These are phyloP conservation scores for Claviceps maximensis DNA, from an alignment of 2,329 filamentous ascomycete species.

Conservation along the genomic window DNA sequence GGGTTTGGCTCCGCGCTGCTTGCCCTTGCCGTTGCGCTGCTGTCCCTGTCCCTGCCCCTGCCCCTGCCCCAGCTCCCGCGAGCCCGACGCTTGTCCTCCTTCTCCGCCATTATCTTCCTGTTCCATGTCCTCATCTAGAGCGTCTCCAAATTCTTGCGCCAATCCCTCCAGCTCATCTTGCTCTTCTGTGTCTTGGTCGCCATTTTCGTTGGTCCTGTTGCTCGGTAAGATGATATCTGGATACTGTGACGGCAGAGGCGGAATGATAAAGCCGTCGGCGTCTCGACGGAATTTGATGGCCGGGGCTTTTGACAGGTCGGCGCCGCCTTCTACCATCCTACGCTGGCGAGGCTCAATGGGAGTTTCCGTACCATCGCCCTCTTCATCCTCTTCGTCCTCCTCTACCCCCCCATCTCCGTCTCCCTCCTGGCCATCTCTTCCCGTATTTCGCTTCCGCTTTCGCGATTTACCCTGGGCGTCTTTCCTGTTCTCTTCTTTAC, in stretches of 20 bases:
- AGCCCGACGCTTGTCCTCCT: neutral
- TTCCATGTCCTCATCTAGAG: slow-evolving; percentile 18
- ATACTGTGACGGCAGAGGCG: slow-evolving; percentile 31
- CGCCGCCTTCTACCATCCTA: slow-evolving; percentile 16
- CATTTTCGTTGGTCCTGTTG: slow-evolving; percentile 4
- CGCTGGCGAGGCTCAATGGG: slow-evolving; percentile 1
- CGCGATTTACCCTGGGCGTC: slow-evolving; percentile 35
- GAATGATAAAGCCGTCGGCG: slow-evolving; percentile 56
- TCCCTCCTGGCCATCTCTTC: slow-evolving; percentile 11
- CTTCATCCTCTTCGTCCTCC: slow-evolving; percentile 6
- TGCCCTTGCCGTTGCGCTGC: slow-evolving; percentile 11
- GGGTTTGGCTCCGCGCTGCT: slow-evolving; percentile 20
- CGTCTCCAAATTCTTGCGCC: slow-evolving; percentile 32
- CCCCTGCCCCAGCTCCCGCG: slow-evolving; percentile 6
- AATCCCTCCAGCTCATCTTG: slow-evolving; percentile 26
- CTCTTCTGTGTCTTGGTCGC: slow-evolving; percentile 12
- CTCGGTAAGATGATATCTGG: slow-evolving; percentile 16
- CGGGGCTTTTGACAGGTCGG: slow-evolving; percentile 21
- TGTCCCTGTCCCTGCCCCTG: slow-evolving; percentile 12
- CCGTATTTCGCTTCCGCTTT: slow-evolving; percentile 30
- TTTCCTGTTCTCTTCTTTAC: slow-evolving; percentile 45
- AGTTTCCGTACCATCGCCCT: neutral
- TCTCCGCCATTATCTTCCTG: slow-evolving; percentile 4
- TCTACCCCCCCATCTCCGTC: neutral
- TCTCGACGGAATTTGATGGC: slow-evolving; percentile 36